These are phyloP conservation scores for Botryotinia convoluta DNA, from an alignment of 2,329 filamentous ascomycete species.

Conservation along the genomic window DNA sequence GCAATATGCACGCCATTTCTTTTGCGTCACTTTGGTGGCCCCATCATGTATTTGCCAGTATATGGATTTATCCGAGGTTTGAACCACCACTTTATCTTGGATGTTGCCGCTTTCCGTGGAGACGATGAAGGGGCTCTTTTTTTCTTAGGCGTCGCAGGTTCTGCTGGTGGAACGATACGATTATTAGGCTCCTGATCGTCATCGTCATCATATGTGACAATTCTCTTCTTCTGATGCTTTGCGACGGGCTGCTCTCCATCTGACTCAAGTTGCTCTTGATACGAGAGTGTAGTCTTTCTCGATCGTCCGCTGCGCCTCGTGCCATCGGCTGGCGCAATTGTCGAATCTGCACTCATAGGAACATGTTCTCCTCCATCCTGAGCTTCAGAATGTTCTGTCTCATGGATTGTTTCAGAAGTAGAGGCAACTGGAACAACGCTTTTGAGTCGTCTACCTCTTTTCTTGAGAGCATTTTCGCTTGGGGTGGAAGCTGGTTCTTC, in stretches of 20 bases:
- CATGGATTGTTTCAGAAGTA: not conserved
- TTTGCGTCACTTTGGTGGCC: not conserved
- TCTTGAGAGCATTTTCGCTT: not conserved
- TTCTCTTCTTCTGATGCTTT: not conserved
- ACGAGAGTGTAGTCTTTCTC: too few species aligned
- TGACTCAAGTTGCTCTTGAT: too few species aligned
- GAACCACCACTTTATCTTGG: not conserved
- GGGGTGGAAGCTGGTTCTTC: not conserved
- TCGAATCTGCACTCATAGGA: not conserved
- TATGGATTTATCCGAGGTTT: not conserved
- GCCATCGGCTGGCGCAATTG: too few species aligned
- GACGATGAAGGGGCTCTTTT: not conserved
- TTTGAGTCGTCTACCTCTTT: not conserved
- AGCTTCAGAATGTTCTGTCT: not conserved
- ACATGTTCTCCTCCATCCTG: not conserved
- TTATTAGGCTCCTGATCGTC: not conserved
- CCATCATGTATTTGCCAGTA: not conserved
- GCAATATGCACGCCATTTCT: constrained; percentile 8
- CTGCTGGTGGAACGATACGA: not conserved
- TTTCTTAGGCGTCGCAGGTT: not conserved
- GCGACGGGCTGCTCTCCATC: too few species aligned
- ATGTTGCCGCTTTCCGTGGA: not conserved
- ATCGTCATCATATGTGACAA: not conserved
- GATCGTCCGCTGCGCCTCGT: too few species aligned
- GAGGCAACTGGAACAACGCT: not conserved